These are phyloP conservation scores for Suhomyces panamericanus DNA, from an alignment of 1,139 yeast species.

Conservation along the genomic window DNA sequence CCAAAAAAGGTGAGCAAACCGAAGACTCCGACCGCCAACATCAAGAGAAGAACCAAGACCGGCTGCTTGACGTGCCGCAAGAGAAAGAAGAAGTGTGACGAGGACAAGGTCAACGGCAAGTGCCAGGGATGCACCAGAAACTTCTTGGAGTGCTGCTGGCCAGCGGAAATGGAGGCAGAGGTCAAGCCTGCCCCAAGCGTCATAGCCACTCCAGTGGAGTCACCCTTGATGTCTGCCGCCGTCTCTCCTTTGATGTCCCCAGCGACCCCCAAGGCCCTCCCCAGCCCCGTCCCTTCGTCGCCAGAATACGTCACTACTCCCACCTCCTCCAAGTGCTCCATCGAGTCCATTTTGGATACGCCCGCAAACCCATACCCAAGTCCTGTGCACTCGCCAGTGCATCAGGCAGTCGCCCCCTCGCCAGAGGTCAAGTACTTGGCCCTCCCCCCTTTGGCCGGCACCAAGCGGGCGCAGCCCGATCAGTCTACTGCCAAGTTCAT, in stretches of 20 bases:
- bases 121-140: constrained; percentile 51
- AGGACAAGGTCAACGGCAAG: constrained; percentile 47
- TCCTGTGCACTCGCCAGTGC: constrained; percentile 24
- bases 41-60: constrained; percentile 60
- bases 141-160: constrained; percentile 45
- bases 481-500: constrained; percentile 24
- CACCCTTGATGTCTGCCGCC: not conserved
- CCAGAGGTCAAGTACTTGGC: constrained; percentile 19
- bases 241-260: not conserved
- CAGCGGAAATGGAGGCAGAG: constrained; percentile 11
- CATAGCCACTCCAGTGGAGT: not conserved
- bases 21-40: constrained; percentile 16
- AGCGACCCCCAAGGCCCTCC: not conserved
- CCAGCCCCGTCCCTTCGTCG: constrained; percentile 1
- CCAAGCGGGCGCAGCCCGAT: constrained; percentile 1
- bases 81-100: constrained; percentile 74
- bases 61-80: constrained; percentile 76
- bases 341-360: constrained; percentile 18
- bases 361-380: constrained; percentile 18
- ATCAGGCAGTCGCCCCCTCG: constrained; percentile 12
- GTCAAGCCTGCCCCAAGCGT: not conserved
- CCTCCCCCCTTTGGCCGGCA: constrained; percentile 17
- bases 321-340: constrained; percentile 15
- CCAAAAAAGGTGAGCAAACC: constrained; percentile 21
- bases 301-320: constrained; percentile 1